Percentiles rank a stretch among this genome's conserved stretches.
These are phyloP conservation scores for Melampsora occidentalis DNA, from an alignment of 1,284 basidiomycete genomes.

Conservation along the genomic window DNA sequence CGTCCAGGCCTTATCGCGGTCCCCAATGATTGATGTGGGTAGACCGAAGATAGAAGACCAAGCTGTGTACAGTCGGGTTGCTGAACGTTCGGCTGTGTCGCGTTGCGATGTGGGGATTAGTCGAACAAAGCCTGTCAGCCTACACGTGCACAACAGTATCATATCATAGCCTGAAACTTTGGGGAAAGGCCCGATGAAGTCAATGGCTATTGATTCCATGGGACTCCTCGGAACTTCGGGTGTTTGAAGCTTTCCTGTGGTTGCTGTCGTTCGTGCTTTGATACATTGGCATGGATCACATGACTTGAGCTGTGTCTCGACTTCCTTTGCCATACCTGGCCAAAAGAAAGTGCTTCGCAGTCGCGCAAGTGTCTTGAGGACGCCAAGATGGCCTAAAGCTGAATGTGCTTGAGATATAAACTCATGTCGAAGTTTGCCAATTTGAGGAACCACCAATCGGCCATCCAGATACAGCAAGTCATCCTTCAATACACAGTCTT, in stretches of 20 bases:
- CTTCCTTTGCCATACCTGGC: conserved; percentile 55
- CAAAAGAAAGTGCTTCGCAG: conserved; percentile 55
- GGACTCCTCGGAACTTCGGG: conserved; percentile 9
- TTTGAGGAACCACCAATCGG: conserved; percentile 52
- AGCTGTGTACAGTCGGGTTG: not conserved
- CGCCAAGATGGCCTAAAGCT: conserved; percentile 55
- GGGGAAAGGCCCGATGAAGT: conserved; percentile 8
- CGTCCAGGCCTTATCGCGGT: conserved; percentile 49
- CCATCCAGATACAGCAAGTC: conserved; percentile 52
- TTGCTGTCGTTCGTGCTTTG: conserved; percentile 36
- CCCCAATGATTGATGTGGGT: conserved; percentile 47
- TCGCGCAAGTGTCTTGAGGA: conserved; percentile 54
- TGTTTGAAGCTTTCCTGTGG: conserved; percentile 24
- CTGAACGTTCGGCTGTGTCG: not conserved
- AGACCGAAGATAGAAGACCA: conserved; percentile 42
- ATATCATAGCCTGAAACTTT: not conserved
- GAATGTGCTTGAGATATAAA: conserved; percentile 52
- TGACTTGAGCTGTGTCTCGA: not conserved
- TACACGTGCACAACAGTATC: not conserved
- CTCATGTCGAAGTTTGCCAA: conserved; percentile 45
- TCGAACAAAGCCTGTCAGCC: not conserved
- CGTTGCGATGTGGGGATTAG: not conserved
- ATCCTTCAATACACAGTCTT: conserved; percentile 20
- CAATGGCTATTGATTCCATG: conserved; percentile 36
- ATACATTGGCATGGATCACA: conserved; percentile 44